These are phyloP conservation scores for Nosema muscidifuracis DNA, from an alignment of 371 early-diverging fungal genomes.

Conservation along the genomic window DNA sequence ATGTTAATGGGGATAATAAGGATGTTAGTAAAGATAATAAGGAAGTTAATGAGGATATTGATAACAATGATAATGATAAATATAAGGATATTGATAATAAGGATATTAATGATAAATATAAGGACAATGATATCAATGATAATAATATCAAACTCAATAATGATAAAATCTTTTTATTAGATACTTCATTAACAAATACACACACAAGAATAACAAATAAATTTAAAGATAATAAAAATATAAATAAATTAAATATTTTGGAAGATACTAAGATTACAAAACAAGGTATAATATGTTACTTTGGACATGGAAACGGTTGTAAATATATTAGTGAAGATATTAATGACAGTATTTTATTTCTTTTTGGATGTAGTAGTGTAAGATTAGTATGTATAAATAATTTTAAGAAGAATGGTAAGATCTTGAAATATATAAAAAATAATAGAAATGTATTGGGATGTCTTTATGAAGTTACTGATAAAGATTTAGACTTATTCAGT, in stretches of 20 bases:
- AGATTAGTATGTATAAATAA: conserved; percentile 42
- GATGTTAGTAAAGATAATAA: neutral
- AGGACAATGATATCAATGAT: neutral
- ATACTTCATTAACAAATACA: conserved; percentile 52
- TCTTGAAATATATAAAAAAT: conserved; percentile 51
- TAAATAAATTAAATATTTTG: no score
- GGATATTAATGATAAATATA: no score
- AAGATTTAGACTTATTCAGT: conserved; percentile 77
- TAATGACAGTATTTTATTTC: conserved; percentile 41
- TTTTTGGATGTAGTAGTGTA: conserved; percentile 62
- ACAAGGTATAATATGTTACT: conserved; percentile 65
- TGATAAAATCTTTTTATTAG: conserved; percentile 39
- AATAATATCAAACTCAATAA: neutral
- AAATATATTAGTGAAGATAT: conserved; percentile 66
- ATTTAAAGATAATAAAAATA: conserved; percentile 1
- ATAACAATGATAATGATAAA: no score
- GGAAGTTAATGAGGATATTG: no score
- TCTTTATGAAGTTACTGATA: conserved; percentile 97
- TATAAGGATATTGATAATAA: no score
- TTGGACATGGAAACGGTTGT: conserved; percentile 92
- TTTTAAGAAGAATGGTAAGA: conserved; percentile 42
- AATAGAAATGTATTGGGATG: conserved; percentile 80
- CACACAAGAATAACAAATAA: conserved; percentile 17
- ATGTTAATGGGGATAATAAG: neutral
- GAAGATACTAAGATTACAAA: conserved; percentile 9